Conservation (phyloP, 140 eudicot genomes). For the Flaveria floridana region DNA sequence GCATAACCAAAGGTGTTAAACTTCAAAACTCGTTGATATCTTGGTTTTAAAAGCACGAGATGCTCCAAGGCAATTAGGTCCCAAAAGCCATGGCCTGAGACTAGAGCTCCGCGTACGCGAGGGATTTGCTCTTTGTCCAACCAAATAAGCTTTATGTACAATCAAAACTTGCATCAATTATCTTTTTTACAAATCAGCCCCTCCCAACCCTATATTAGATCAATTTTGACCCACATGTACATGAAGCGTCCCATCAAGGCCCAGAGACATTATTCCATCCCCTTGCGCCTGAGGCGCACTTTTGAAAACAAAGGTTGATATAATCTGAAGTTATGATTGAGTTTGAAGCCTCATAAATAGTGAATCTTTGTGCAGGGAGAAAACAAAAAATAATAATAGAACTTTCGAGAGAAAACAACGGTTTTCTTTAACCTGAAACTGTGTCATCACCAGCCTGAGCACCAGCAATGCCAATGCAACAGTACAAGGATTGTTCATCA, state of each 20-base stretch:
- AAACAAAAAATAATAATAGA: not conserved
- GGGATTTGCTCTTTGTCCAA: not conserved
- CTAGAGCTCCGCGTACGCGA: no score
- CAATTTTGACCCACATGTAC: not conserved
- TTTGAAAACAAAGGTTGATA: not conserved
- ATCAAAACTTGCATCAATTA: not conserved
- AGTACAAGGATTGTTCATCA: slow-evolving; percentile 75
- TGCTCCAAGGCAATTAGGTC: not conserved
- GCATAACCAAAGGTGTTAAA: not conserved
- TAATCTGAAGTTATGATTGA: not conserved
- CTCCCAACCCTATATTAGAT: not conserved
- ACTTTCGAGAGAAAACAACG: not conserved
- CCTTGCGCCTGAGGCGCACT: not conserved
- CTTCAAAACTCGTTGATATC: not conserved
- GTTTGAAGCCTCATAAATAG: not conserved
- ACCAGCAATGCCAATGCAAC: slow-evolving; percentile 95
- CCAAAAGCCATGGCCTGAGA: not conserved
- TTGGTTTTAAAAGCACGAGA: not conserved
- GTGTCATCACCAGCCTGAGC: slow-evolving; percentile 71
- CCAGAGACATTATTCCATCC: not conserved
- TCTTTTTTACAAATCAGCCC: not conserved
- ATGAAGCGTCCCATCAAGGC: not conserved
- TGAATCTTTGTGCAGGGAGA: not conserved
- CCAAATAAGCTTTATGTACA: not conserved
- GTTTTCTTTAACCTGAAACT: slow-evolving; percentile 49